Percentiles rank a stretch among this genome's conserved stretches.
phyloP scores from a whole-genome alignment of 1,284 basidiomycete species.

The Ceratobasidium sp. region DNA sequence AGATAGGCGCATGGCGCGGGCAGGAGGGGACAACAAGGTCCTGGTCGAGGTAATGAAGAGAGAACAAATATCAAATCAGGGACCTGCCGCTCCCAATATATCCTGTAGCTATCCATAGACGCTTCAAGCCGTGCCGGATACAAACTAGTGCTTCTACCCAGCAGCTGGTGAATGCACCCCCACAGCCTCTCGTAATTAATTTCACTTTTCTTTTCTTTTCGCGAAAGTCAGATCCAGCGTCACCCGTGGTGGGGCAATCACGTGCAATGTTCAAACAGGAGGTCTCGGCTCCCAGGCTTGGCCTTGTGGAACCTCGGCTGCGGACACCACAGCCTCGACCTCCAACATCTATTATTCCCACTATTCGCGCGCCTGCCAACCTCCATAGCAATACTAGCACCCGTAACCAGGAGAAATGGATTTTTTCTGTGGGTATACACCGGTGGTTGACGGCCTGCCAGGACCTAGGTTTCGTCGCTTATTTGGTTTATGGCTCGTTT shows the following conservation, averaged over 20 bases:
- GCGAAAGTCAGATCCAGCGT: too few species aligned
- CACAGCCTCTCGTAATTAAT: neutral
- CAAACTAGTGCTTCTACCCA: neutral
- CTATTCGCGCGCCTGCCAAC: neutral
- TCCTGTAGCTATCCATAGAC: constrained; percentile 13
- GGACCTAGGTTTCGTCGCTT: too few species aligned
- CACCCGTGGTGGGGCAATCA: neutral
- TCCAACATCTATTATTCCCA: neutral
- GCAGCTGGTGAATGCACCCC: neutral
- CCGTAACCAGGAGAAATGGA: constrained; percentile 24
- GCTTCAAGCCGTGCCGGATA: neutral
- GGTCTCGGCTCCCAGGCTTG: constrained; percentile 8
- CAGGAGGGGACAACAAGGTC: constrained; percentile 14
- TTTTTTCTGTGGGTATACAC: constrained; percentile 41
- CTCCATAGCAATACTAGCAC: neutral
- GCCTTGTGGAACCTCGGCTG: constrained; percentile 16
- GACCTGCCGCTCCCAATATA: constrained; percentile 17
- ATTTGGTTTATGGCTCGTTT: too few species aligned
- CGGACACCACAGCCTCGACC: constrained; percentile 40
- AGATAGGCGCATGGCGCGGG: constrained; percentile 28
- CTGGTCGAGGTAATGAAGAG: constrained; percentile 21
- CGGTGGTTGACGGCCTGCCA: too few species aligned
- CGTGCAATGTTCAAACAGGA: neutral
- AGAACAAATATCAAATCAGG: constrained; percentile 34
- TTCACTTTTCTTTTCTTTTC: too few species aligned